phyloP scores from a whole-genome alignment of 345 rosid genomes.

The Anastatica hierochuntica region DNA sequence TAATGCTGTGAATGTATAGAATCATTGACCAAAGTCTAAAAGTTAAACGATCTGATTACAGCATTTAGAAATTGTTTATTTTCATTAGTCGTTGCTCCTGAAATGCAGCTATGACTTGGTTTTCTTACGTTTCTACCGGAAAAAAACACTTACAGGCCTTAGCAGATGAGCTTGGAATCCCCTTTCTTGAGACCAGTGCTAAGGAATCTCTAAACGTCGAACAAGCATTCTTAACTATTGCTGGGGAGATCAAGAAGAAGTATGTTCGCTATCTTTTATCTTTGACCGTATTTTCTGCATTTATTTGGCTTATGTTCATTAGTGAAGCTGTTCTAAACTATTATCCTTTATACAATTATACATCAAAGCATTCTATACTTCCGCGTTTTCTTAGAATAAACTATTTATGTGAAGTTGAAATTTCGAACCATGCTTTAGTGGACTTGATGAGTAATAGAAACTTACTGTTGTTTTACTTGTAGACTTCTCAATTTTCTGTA shows the following conservation, averaged over 20 bases:
- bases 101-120: neutral
- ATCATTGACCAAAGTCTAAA: no score
- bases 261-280: conserved; percentile 17
- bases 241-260: conserved; percentile 71
- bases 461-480: no score
- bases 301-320: neutral
- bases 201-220: conserved; percentile 76
- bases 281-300: neutral
- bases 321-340: neutral
- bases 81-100: neutral
- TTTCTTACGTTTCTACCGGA: conserved; percentile 6
- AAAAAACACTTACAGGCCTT: conserved; percentile 41
- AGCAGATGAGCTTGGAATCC: conserved; percentile 75
- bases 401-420: no score
- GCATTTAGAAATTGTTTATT: neutral
- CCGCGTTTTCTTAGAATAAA: neutral
- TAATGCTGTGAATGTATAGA: neutral
- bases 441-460: no score
- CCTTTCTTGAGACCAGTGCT: conserved; percentile 82
- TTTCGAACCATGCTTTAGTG: no score
- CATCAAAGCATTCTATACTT: neutral
- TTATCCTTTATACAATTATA: neutral
- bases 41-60: neutral
- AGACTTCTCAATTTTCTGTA: neutral
- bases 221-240: conserved; percentile 78